These are phyloP conservation scores for Strobilomyces echinocephalus DNA, from an alignment of 768 basidiomycete species.

Conservation along the genomic window DNA sequence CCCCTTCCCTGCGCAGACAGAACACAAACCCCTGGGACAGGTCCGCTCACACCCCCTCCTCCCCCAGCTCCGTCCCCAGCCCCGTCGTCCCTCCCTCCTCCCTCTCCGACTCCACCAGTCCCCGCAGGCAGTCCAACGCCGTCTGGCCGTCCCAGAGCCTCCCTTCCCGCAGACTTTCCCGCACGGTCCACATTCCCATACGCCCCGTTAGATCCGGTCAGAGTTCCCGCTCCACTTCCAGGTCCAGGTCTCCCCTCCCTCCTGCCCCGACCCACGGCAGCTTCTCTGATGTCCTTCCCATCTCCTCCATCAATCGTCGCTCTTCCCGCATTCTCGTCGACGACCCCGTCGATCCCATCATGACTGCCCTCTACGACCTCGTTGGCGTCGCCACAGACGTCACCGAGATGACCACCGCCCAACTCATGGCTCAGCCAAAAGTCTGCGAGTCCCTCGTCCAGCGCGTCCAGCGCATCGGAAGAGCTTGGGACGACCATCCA, in stretches of 20 bases:
- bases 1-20: constrained; percentile 64
- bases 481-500: constrained; percentile 95
- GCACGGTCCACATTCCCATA: constrained; percentile 72
- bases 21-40: constrained; percentile 64
- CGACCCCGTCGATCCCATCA: constrained; percentile 84
- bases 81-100: constrained; percentile 56
- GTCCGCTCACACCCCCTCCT: constrained; percentile 43
- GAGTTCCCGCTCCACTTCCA: constrained; percentile 90
- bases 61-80: constrained; percentile 54
- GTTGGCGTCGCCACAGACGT: constrained; percentile 93
- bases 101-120: constrained; percentile 59
- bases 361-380: constrained; percentile 85
- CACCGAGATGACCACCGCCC: constrained; percentile 80
- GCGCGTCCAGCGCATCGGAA: constrained; percentile 86
- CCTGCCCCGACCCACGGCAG: constrained; percentile 58
- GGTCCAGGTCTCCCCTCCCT: constrained; percentile 90
- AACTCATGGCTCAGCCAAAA: constrained; percentile 83
- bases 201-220: constrained; percentile 67
- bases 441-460: constrained; percentile 83
- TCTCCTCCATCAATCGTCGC: constrained; percentile 56
- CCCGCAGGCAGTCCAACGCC: constrained; percentile 56
- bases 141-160: constrained; percentile 53
- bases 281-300: constrained; percentile 51
- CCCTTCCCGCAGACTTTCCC: constrained; percentile 77
- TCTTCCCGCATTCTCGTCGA: constrained; percentile 81